A percentile compares a stretch with the other conserved stretches of the same genome.
Evolutionary conservation across 306 rosid species (phyloP).

Genomic region (Quercus wislizeni): DNA sequence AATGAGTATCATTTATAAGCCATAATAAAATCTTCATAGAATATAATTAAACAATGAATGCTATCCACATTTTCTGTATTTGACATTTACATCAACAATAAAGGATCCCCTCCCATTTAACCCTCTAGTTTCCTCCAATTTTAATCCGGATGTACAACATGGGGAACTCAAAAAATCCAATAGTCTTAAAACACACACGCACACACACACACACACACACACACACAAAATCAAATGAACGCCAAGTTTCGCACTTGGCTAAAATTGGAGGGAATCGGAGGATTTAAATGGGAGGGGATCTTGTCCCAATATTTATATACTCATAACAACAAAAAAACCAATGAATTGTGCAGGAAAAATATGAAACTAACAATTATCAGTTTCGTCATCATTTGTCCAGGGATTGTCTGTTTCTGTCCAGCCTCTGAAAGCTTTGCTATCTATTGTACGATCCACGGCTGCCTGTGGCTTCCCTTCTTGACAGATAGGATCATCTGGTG

Average conservation of each 20-base stretch:
- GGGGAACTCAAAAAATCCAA: no score
- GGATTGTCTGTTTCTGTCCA: slow-evolving; percentile 92
- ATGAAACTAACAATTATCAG: slow-evolving; percentile 67
- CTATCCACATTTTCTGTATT: background rate
- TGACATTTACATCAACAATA: background rate
- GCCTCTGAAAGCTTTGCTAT: slow-evolving; percentile 79
- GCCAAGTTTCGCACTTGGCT: no score
- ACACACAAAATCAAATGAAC: no score
- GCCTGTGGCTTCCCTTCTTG: slow-evolving; percentile 98
- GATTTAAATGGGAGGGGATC: no score
- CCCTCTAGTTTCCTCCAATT: background rate
- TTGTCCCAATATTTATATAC: background rate
- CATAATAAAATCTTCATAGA: background rate
- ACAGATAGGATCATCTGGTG: slow-evolving; percentile 68
- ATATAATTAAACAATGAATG: background rate
- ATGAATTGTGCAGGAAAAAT: background rate
- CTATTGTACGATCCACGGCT: slow-evolving; percentile 90
- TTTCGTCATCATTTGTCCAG: slow-evolving; percentile 91
- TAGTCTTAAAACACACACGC: no score
- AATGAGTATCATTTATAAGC: slow-evolving; percentile 1
- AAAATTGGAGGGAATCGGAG: no score
- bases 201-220: no score
- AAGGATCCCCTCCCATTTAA: background rate
- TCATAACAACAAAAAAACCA: background rate
- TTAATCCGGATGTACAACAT: no score